Evolutionary conservation across 257 asterid species (phyloP).

Genomic region (Gardenia jasminoides): DNA sequence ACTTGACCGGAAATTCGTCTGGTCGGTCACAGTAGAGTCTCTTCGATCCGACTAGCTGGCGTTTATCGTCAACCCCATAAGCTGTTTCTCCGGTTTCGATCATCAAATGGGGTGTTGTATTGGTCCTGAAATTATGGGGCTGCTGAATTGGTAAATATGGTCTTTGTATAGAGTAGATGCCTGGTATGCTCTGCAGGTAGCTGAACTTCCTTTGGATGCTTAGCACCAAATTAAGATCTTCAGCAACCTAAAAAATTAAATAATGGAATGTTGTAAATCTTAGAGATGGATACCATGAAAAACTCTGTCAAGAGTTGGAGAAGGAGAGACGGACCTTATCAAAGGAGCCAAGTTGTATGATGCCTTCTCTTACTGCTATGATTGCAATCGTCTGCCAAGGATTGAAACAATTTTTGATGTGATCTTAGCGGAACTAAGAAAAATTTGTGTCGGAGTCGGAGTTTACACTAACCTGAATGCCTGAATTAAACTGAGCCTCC

Average conservation of each 20-base stretch:
- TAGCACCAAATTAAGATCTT: conserved; percentile 58
- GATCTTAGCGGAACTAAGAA: neutral
- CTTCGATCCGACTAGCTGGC: conserved; percentile 39
- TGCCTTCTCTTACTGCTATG: conserved; percentile 75
- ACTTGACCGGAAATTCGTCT: conserved; percentile 36
- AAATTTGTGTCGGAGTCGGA: neutral
- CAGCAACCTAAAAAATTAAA: conserved; percentile 42
- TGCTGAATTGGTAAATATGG: conserved; percentile 43
- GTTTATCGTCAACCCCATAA: conserved; percentile 27
- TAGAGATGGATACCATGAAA: neutral
- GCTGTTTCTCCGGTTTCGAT: conserved; percentile 26
- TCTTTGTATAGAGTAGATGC: conserved; percentile 54
- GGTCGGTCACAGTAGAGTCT: conserved; percentile 38
- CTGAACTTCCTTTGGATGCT: conserved; percentile 70
- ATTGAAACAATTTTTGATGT: neutral
- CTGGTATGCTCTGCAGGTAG: conserved; percentile 70
- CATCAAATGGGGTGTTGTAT: conserved; percentile 20
- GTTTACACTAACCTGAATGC: conserved; percentile 60
- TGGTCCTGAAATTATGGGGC: conserved; percentile 29
- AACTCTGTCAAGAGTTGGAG: neutral
- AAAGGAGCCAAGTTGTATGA: conserved; percentile 79
- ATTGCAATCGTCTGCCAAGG: conserved; percentile 68
- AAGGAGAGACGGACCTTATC: conserved; percentile 42
- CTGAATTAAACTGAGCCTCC: conserved; percentile 83
- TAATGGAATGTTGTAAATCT: neutral